Percentiles rank a stretch among this genome's conserved stretches.
These are phyloP conservation scores for Ustilago nuda DNA, from an alignment of 1,284 basidiomycete genomes.

Conservation along the genomic window DNA sequence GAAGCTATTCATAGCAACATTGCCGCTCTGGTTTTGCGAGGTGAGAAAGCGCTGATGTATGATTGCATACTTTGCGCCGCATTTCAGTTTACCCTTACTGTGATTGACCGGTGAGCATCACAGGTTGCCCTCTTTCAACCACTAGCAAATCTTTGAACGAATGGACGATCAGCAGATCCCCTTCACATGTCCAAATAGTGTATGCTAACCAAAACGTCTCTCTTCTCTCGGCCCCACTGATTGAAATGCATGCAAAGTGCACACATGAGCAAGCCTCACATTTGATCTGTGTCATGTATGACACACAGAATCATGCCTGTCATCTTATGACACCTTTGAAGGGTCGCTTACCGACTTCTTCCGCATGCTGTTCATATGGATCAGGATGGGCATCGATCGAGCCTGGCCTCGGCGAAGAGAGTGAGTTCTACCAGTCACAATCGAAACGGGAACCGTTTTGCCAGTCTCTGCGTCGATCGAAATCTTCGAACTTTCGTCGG, in stretches of 20 bases:
- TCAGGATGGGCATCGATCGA: neutral
- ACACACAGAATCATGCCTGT: neutral
- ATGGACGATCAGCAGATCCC: constrained; percentile 5
- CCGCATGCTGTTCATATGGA: neutral
- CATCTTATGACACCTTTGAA: neutral
- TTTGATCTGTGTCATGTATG: neutral
- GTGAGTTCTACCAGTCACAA: neutral
- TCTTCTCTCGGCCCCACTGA: neutral
- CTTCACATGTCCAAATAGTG: neutral
- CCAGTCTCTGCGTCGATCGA: neutral
- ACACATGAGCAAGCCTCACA: constrained; percentile 3
- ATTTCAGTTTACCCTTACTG: neutral
- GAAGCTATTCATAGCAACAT: neutral
- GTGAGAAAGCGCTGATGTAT: neutral
- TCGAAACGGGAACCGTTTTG: neutral
- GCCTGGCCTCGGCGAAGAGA: neutral
- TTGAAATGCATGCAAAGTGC: neutral
- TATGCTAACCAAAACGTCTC: neutral
- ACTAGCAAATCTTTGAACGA: neutral
- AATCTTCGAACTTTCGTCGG: neutral
- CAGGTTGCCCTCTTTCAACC: neutral
- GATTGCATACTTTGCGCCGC: neutral
- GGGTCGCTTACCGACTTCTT: neutral
- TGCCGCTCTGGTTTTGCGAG: too few species aligned
- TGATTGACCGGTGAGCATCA: neutral